Evolutionary conservation across 2,329 filamentous ascomycete genomes (phyloP).

Genomic region (Rhinocladiella mackenziei): DNA sequence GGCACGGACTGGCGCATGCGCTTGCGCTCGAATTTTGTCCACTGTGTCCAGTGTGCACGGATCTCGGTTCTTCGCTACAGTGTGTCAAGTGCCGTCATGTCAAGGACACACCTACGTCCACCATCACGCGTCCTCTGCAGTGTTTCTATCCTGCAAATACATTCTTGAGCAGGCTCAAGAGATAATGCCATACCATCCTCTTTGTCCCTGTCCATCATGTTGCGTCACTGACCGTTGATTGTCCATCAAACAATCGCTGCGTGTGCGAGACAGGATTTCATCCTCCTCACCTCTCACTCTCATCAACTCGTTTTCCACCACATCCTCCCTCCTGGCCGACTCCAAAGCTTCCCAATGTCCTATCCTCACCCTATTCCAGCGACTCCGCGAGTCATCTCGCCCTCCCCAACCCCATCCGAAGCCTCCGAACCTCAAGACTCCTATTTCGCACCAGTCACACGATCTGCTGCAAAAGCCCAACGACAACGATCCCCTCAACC

Average conservation of each 20-base stretch:
- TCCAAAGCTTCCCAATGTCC: slow-evolving; percentile 37
- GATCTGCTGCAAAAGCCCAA: slow-evolving; percentile 59
- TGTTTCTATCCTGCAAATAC: not conserved
- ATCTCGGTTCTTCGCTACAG: too few species aligned
- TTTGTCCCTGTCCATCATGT: not conserved
- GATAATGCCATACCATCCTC: not conserved
- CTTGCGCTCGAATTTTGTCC: too few species aligned
- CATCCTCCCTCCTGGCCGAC: slow-evolving; percentile 3
- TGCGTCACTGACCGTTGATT: slow-evolving; percentile 1
- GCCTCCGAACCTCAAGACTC: slow-evolving; percentile 52
- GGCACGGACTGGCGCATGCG: too few species aligned
- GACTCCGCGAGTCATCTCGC: slow-evolving; percentile 84
- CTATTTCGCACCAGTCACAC: slow-evolving; percentile 71
- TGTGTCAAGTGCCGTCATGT: slow-evolving; percentile 14
- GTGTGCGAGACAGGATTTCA: slow-evolving; percentile 6
- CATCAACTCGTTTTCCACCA: slow-evolving; percentile 1
- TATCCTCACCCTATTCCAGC: slow-evolving; percentile 60
- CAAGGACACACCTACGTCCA: too few species aligned
- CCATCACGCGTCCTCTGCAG: too few species aligned
- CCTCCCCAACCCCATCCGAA: slow-evolving; percentile 71
- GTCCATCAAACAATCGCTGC: not conserved
- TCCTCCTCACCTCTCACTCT: not conserved
- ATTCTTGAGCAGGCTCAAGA: slow-evolving; percentile 6
- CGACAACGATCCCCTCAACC: slow-evolving; percentile 50
- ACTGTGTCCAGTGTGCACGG: too few species aligned